These are phyloP conservation scores for Clarkia xantiana DNA, from an alignment of 345 rosid species.

Conservation along the genomic window DNA sequence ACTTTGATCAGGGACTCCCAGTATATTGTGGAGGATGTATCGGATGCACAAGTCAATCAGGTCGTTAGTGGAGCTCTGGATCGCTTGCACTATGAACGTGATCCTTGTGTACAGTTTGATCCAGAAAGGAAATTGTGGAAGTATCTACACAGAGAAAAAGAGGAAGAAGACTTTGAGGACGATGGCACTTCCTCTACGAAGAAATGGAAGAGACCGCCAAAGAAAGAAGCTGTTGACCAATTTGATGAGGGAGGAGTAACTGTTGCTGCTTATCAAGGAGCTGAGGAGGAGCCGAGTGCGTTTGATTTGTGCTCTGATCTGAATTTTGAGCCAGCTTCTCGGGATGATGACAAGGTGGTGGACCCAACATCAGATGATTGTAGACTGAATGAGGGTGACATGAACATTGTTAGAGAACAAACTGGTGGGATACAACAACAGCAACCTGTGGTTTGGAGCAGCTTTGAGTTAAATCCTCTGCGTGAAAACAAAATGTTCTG, in stretches of 20 bases:
- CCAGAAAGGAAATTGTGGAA: constrained; percentile 95
- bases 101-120: constrained; percentile 95
- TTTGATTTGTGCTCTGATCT: constrained; percentile 55
- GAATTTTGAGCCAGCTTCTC: constrained; percentile 38
- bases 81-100: constrained; percentile 96
- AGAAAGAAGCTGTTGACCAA: constrained; percentile 77
- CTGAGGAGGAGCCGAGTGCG: constrained; percentile 54
- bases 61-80: constrained; percentile 98
- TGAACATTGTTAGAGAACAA: constrained; percentile 25
- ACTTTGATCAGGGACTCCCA: constrained; percentile 92
- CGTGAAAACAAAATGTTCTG: constrained; percentile 52
- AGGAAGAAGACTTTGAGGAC: constrained; percentile 99
- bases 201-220: constrained; percentile 99
- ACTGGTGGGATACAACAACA: constrained; percentile 19
- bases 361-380: constrained; percentile 24
- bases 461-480: constrained; percentile 27
- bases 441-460: constrained; percentile 50
- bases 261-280: constrained; percentile 42
- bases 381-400: constrained; percentile 44
- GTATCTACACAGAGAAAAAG: constrained; percentile 87
- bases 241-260: constrained; percentile 61
- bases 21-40: constrained; percentile 79
- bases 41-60: constrained; percentile 87
- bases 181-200: constrained; percentile 99
- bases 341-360: constrained; percentile 30